Conservation (phyloP, 1,284 basidiomycete genomes). For the Microbotryum lychnidis-dioicae region DNA sequence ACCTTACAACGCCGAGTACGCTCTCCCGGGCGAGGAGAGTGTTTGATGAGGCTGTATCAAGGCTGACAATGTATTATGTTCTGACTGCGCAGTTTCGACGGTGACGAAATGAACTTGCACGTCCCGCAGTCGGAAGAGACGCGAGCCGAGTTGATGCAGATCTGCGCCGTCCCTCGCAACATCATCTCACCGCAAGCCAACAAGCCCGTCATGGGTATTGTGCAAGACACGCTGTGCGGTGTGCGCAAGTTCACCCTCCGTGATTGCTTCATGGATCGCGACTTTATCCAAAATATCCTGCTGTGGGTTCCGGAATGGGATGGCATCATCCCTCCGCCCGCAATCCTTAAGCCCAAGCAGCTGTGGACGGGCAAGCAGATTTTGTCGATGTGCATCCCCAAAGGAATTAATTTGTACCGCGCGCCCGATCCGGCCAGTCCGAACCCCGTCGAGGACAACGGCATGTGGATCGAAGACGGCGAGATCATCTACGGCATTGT, state of each 20-base stretch:
- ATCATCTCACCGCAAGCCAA: conserved; percentile 99
- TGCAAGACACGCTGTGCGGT: conserved; percentile 97
- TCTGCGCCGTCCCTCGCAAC: conserved; percentile 97
- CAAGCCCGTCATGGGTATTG: conserved; percentile 99
- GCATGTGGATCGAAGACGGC: conserved; percentile 94
- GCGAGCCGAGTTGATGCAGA: conserved; percentile 93
- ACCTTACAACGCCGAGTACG: conserved; percentile 78
- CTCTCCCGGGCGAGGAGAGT: conserved; percentile 10
- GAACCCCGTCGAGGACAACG: conserved; percentile 81
- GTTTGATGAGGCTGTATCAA: conserved; percentile 7
- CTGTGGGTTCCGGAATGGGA: conserved; percentile 99
- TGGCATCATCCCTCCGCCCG: conserved; percentile 80
- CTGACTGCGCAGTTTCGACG: conserved; percentile 61
- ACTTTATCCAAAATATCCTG: conserved; percentile 89
- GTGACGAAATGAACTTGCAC: conserved; percentile 99
- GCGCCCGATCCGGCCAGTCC: conserved; percentile 68
- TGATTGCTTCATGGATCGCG: conserved; percentile 89
- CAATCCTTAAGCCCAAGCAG: conserved; percentile 93
- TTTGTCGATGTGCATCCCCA: conserved; percentile 83
- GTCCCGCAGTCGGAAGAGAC: conserved; percentile 98
- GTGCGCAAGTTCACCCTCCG: conserved; percentile 95
- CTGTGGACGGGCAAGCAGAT: conserved; percentile 99
- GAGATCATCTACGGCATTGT: conserved; percentile 93
- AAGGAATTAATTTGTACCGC: conserved; percentile 80
- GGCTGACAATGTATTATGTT: conserved; percentile 6